phyloP scores from a whole-genome alignment of 306 rosid species.

The Pyrus pyrifolia region DNA sequence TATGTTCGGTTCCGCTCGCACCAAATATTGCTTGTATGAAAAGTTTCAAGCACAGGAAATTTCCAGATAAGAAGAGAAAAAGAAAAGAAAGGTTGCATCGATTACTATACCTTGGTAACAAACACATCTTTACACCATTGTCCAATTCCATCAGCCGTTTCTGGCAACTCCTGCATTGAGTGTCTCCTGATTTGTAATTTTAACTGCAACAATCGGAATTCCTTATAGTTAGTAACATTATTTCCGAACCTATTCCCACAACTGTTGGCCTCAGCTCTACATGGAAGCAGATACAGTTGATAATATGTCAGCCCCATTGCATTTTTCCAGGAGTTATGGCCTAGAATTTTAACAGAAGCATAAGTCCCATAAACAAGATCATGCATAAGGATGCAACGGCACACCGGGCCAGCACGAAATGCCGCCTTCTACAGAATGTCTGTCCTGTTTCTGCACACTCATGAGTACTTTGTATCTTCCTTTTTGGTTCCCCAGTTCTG shows the following conservation, averaged over 20 bases:
- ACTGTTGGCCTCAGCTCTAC: neutral
- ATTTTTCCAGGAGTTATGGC: neutral
- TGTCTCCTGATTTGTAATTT: conserved; percentile 72
- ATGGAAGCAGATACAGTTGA: neutral
- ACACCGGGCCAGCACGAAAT: neutral
- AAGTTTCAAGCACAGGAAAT: neutral
- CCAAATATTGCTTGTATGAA: neutral
- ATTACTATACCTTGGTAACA: conserved; percentile 52
- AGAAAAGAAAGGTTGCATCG: neutral
- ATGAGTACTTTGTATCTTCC: neutral
- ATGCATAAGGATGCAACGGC: neutral
- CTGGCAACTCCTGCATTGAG: conserved; percentile 62
- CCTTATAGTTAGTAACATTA: neutral
- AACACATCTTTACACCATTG: conserved; percentile 84
- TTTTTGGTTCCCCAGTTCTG: neutral
- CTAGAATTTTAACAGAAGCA: neutral
- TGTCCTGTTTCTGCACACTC: neutral
- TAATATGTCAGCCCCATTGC: neutral
- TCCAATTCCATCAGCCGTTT: conserved; percentile 60
- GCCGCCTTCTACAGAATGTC: neutral
- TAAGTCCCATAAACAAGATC: neutral
- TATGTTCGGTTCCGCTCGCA: neutral
- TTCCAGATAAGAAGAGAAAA: neutral
- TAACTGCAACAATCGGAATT: conserved; percentile 31
- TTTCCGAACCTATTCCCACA: neutral